Base-by-base conservation (phyloP, 306 rosid genomes). In the Citrullus colocynthis region DNA sequence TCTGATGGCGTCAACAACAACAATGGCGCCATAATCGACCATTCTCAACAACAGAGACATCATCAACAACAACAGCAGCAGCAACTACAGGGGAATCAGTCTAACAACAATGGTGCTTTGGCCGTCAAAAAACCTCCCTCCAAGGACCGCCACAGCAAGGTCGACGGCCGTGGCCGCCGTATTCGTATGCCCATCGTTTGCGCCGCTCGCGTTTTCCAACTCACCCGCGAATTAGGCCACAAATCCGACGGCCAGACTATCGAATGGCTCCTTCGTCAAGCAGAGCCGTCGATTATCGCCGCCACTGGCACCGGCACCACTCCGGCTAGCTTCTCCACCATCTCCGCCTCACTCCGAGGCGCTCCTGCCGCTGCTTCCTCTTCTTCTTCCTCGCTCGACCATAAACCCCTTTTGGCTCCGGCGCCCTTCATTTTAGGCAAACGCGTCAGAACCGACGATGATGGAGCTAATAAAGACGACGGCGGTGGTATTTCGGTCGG, bases 201-300 rank as follows among this genome's bases (percentile, higher is more conserved):
- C 78, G 98, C 98, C 24, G 98, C 98, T 0, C 91, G 97, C 6
- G 97, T 95, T 9, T 95, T 95, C 87, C 98, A 95, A 83, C 97
- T 95, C 78, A 95, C 97, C 0, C 95, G 98, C 39, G 98, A 95
- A 89, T 84, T 95, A 6, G 97, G 98, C 39, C 98, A 92, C 79
- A 95, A 95, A 86, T 89, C 97, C 55, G 98, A 95, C 82, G 98
- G 98, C 72, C 98, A 95, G 83, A 95, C 98, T 82, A 95, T 95
- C 80, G 98, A 95, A 81, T 95, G 98, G 98, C 92, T 95, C 13
- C 97, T 95, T 85, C 98, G 96, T 44, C 98, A 92, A 76, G 98
- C 98, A 2, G 98, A 95, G 82, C 97, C 98, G 0, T 95, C 98
- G 17, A 95, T 95, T 80, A 90, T 95, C 70, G 98, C 98, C 72